These are phyloP conservation scores for Limtongozyma cylindracea DNA, from an alignment of 805 yeast genomes.

Conservation along the genomic window DNA sequence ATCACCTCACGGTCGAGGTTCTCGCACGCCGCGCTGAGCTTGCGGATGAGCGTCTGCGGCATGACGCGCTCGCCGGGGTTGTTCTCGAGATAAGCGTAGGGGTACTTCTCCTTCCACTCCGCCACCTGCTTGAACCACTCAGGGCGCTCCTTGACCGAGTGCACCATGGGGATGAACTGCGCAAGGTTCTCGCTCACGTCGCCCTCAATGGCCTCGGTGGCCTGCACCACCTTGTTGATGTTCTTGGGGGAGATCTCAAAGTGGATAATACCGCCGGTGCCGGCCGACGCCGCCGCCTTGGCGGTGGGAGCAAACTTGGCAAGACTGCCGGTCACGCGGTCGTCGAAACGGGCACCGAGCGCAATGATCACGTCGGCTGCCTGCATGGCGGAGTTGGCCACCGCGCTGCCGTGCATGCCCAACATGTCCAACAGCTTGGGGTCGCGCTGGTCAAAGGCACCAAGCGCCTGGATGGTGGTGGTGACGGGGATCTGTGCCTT, in stretches of 20 bases:
- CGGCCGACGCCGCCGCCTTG: conserved; percentile 63
- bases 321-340: conserved; percentile 82
- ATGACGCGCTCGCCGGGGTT: conserved; percentile 61
- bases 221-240: conserved; percentile 91
- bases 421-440: conserved; percentile 83
- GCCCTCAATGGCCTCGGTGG: conserved; percentile 93
- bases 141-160: conserved; percentile 36
- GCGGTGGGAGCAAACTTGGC: conserved; percentile 87
- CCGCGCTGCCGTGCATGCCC: conserved; percentile 96
- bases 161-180: conserved; percentile 44
- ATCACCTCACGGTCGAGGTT: conserved; percentile 48
- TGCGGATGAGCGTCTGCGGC: conserved; percentile 78
- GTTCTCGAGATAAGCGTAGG: conserved; percentile 62
- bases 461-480: conserved; percentile 82
- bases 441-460: conserved; percentile 84
- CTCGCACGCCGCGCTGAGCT: conserved; percentile 47
- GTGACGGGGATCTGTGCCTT: conserved; percentile 90
- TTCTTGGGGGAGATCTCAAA: conserved; percentile 93
- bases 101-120: conserved; percentile 71
- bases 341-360: conserved; percentile 93
- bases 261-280: conserved; percentile 89
- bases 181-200: conserved; percentile 68
- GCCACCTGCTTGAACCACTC: conserved; percentile 59
- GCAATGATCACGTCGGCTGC: conserved; percentile 84
- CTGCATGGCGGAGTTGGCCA: conserved; percentile 88